A percentile compares a stretch with the other conserved stretches of the same genome.
Evolutionary conservation across 495 filamentous ascomycete species (phyloP).

Genomic region (Penicillium roqueforti): DNA sequence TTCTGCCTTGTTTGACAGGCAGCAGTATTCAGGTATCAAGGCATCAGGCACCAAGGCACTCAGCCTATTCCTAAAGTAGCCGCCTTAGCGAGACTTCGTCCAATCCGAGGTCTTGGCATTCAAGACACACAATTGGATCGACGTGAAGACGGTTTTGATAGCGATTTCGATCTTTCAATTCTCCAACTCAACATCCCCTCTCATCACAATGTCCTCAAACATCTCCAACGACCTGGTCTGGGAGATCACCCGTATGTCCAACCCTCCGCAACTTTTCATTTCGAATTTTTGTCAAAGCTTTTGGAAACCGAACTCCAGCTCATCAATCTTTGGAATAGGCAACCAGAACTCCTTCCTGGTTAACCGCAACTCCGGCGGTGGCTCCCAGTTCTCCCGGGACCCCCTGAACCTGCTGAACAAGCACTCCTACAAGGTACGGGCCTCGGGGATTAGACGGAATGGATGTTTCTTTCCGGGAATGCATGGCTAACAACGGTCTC

Average conservation of each 20-base stretch:
- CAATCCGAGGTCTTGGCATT: conserved; percentile 26
- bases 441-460: not conserved
- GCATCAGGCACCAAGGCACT: not conserved
- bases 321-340: conserved; percentile 51
- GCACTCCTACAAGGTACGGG: conserved; percentile 79
- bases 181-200: conserved; percentile 21
- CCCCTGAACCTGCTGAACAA: conserved; percentile 86
- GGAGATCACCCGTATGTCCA: conserved; percentile 79
- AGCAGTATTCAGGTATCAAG: not conserved
- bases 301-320: conserved; percentile 1
- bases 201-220: conserved; percentile 49
- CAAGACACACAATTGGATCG: conserved; percentile 30
- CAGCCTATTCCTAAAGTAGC: conserved; percentile 37
- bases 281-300: not conserved
- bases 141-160: conserved; percentile 17
- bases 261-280: not conserved
- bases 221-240: conserved; percentile 86
- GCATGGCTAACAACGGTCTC: not conserved
- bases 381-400: conserved; percentile 86
- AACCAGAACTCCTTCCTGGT: conserved; percentile 79
- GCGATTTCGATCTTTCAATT: conserved; percentile 25
- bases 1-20: not conserved
- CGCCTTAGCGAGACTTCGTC: conserved; percentile 39
- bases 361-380: conserved; percentile 73
- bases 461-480: not conserved